Conservation (phyloP, 106 monocot genomes). For the Acorus gramineus region DNA sequence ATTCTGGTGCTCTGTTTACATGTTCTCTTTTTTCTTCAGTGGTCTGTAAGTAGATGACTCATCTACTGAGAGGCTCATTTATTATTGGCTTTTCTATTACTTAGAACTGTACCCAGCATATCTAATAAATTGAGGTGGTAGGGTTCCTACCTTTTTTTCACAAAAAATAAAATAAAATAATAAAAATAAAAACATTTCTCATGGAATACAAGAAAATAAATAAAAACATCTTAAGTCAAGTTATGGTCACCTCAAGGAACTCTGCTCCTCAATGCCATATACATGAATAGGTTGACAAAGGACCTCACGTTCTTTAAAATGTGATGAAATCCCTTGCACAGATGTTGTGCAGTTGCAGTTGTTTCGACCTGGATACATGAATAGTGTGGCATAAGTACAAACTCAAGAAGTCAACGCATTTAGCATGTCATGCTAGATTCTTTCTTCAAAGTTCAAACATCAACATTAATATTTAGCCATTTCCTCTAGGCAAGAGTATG, state of each 20-base stretch:
- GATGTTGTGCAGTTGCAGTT: constrained; percentile 20
- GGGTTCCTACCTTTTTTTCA: too few species aligned
- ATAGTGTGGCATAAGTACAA: neutral
- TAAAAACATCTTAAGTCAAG: neutral
- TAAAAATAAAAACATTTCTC: neutral
- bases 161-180: constrained; percentile 1
- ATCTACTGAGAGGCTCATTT: too few species aligned
- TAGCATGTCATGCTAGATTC: too few species aligned
- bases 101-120: too few species aligned
- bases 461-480: neutral
- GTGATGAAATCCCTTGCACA: constrained; percentile 14
- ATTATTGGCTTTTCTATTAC: too few species aligned
- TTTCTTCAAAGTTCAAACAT: neutral
- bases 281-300: constrained; percentile 16
- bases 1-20: too few species aligned
- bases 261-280: constrained; percentile 21
- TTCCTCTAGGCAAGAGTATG: too few species aligned
- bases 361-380: constrained; percentile 25
- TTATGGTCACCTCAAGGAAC: constrained; percentile 39
- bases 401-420: too few species aligned
- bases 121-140: too few species aligned
- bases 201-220: constrained; percentile 10
- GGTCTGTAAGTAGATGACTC: too few species aligned
- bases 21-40: too few species aligned
- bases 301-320: constrained; percentile 14